phyloP scores from a whole-genome alignment of 192 early-diverging fungal species.

The Backusella macrospora region DNA sequence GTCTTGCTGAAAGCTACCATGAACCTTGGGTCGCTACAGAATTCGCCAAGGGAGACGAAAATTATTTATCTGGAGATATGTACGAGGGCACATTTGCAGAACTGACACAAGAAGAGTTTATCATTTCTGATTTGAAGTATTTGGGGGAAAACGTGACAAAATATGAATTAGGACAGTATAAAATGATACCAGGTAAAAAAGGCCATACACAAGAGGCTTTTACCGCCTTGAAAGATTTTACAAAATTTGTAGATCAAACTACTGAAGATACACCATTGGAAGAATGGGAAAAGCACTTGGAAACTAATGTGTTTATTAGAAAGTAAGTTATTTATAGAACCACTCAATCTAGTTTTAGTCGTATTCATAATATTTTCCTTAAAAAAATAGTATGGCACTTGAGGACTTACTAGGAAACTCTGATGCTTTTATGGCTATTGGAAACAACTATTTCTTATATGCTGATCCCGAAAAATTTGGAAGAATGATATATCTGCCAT shows the following conservation, averaged over 20 bases:
- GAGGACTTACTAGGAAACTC: conserved; percentile 13
- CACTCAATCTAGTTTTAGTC: not conserved
- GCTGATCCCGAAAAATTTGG: not conserved
- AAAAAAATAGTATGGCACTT: conserved; percentile 16
- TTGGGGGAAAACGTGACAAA: not conserved
- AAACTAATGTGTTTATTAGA: conserved; percentile 14
- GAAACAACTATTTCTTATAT: conserved; percentile 23
- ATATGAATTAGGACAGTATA: conserved; percentile 13
- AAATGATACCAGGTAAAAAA: not conserved
- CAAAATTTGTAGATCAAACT: conserved; percentile 6
- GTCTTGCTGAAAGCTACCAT: conserved; percentile 11
- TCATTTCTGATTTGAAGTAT: conserved; percentile 16
- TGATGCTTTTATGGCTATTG: conserved; percentile 6
- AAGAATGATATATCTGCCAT: conserved; percentile 4
- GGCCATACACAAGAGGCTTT: not conserved
- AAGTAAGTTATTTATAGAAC: not conserved
- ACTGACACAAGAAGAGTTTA: no score
- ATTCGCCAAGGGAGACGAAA: conserved; percentile 8
- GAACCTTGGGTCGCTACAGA: not conserved
- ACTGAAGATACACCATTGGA: not conserved
- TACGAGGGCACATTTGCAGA: conserved; percentile 12
- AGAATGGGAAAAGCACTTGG: conserved; percentile 12
- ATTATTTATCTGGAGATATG: conserved; percentile 2
- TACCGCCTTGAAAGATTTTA: conserved; percentile 1
- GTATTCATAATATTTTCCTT: not conserved